These are phyloP conservation scores for Cryptococcus jaspeensis DNA, from an alignment of 1,284 basidiomycete genomes.

Conservation along the genomic window DNA sequence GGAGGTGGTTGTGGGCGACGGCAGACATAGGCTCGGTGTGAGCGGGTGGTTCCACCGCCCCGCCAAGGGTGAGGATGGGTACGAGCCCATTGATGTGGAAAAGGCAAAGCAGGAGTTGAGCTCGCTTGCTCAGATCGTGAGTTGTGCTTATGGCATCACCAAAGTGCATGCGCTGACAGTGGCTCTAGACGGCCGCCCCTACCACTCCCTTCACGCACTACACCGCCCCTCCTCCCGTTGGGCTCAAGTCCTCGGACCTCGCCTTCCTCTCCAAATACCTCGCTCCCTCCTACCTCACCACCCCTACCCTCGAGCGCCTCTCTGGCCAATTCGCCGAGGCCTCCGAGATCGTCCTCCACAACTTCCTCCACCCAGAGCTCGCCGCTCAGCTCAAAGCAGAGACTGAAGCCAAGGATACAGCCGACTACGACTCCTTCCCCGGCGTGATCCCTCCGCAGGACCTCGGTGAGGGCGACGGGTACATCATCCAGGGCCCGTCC, in stretches of 20 bases:
- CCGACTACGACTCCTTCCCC: conserved; percentile 54
- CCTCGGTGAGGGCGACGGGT: conserved; percentile 57
- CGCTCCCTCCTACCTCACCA: conserved; percentile 85
- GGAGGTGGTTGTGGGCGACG: conserved; percentile 84
- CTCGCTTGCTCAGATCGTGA: conserved; percentile 51
- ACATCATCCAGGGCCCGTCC: conserved; percentile 80
- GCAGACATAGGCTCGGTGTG: conserved; percentile 75
- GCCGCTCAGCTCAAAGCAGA: conserved; percentile 66
- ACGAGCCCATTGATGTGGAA: conserved; percentile 62
- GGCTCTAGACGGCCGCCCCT: conserved; percentile 61
- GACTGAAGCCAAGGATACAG: conserved; percentile 64
- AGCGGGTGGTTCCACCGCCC: conserved; percentile 97
- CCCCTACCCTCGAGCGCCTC: conserved; percentile 75
- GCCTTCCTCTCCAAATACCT: conserved; percentile 77
- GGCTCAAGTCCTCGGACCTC: conserved; percentile 62
- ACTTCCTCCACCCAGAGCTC: conserved; percentile 71
- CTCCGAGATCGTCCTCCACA: conserved; percentile 85
- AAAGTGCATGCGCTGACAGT: background rate
- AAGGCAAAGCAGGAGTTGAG: conserved; percentile 66
- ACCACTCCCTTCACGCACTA: conserved; percentile 51
- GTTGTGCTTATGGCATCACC: conserved; percentile 5
- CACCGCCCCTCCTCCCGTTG: conserved; percentile 42
- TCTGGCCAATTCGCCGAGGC: conserved; percentile 81
- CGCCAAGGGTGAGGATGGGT: conserved; percentile 86
- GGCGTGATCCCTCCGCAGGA: conserved; percentile 63